These are phyloP conservation scores for Citrus medica DNA, from an alignment of 345 rosid species.

Conservation along the genomic window DNA sequence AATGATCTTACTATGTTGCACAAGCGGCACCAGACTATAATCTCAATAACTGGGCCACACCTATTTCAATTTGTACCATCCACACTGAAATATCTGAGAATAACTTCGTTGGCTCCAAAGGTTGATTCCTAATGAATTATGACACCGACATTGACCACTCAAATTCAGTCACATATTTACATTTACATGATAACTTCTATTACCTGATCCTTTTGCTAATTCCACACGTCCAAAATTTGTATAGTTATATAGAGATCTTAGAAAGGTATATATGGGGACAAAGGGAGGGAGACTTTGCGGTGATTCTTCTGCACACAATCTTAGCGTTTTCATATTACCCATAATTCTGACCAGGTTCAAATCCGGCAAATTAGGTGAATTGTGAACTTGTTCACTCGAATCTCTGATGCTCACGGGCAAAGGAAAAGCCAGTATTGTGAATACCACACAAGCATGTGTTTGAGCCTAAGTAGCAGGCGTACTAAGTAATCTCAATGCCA, in stretches of 20 bases:
- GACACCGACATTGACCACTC: neutral
- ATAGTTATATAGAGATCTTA: neutral
- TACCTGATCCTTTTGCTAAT: no score
- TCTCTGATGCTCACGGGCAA: neutral
- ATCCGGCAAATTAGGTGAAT: neutral
- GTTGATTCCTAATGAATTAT: neutral
- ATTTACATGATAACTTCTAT: neutral
- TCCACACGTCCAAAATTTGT: neutral
- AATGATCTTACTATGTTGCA: no score
- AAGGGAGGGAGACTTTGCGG: neutral
- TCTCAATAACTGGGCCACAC: neutral
- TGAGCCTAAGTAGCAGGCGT: no score
- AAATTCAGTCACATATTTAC: no score
- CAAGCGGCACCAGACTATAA: no score
- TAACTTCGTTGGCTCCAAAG: neutral
- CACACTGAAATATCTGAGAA: neutral
- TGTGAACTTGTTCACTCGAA: neutral
- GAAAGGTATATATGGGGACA: neutral
- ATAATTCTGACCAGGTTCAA: conserved; percentile 3
- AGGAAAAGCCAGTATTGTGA: neutral
- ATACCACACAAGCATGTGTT: no score
- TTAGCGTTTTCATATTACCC: neutral
- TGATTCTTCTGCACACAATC: neutral
- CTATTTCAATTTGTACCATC: neutral
- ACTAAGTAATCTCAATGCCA: neutral